Evolutionary conservation across 768 basidiomycete species (phyloP).

Genomic region (Suillus fuscotomentosus): DNA sequence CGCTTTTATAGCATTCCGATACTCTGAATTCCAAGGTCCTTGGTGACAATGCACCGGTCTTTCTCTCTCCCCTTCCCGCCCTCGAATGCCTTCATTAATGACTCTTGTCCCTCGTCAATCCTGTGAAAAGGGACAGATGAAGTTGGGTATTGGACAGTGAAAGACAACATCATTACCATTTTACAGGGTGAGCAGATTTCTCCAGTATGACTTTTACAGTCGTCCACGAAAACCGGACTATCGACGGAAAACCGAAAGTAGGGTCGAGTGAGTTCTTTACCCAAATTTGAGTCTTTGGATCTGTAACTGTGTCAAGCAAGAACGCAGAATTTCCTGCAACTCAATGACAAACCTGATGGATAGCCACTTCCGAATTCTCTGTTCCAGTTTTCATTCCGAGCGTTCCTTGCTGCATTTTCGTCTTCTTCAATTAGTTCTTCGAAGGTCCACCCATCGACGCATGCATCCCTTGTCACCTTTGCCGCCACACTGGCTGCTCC

Average conservation of each 20-base stretch:
- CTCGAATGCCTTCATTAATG: conserved; percentile 74
- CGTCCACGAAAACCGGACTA: conserved; percentile 95
- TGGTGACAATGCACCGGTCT: conserved; percentile 67
- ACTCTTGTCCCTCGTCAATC: conserved; percentile 82
- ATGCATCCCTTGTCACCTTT: conserved; percentile 92
- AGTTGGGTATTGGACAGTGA: neutral
- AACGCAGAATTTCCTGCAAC: neutral
- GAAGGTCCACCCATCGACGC: conserved; percentile 83
- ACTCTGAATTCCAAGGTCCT: conserved; percentile 72
- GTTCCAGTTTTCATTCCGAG: conserved; percentile 27
- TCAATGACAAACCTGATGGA: conserved; percentile 62
- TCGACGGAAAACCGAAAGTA: conserved; percentile 88
- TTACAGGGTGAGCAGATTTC: conserved; percentile 70
- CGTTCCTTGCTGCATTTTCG: neutral
- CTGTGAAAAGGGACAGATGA: conserved; percentile 36
- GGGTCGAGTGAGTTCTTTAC: conserved; percentile 72
- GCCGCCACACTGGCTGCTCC: conserved; percentile 98
- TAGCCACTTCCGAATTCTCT: conserved; percentile 78
- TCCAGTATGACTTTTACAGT: conserved; percentile 86
- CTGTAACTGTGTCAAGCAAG: conserved; percentile 35
- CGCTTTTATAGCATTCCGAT: conserved; percentile 55
- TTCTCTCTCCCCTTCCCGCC: conserved; percentile 70
- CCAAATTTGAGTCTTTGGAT: conserved; percentile 93
- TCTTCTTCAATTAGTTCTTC: conserved; percentile 47
- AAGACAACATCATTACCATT: conserved; percentile 59